phyloP scores from a whole-genome alignment of 176 grass and related monocot genomes.

The Cocos nucifera region DNA sequence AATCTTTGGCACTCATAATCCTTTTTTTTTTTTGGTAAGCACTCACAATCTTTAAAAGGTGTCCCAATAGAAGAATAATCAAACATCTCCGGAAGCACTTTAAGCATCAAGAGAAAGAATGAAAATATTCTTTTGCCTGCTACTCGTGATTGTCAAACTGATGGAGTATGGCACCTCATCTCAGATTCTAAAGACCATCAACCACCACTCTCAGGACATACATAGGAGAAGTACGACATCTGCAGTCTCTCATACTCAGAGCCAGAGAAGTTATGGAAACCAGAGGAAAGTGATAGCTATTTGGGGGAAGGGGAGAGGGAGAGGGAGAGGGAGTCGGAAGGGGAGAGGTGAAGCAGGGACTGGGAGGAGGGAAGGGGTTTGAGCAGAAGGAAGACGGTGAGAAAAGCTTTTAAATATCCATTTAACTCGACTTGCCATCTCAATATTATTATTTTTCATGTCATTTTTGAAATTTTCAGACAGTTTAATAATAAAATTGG shows the following conservation, averaged over 20 bases:
- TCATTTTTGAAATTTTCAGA: no score
- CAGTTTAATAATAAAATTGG: no score
- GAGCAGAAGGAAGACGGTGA: no score
- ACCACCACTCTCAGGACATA: slow-evolving; percentile 20
- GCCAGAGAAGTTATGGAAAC: slow-evolving; percentile 29
- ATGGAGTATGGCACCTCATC: slow-evolving; percentile 4
- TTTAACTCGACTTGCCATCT: no score
- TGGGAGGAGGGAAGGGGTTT: no score
- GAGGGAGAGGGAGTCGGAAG: no score
- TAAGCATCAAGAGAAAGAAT: slow-evolving; percentile 24
- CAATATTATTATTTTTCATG: no score
- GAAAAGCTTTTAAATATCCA: no score
- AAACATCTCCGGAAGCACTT: slow-evolving; percentile 29
- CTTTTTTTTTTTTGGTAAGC: no score
- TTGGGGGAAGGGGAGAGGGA: no score
- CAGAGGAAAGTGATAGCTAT: background rate
- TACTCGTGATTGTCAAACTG: slow-evolving; percentile 22
- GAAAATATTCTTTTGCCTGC: slow-evolving; percentile 24
- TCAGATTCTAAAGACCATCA: slow-evolving; percentile 33
- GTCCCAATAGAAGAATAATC: slow-evolving; percentile 36
- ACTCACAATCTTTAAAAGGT: slow-evolving; percentile 22
- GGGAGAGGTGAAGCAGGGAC: no score
- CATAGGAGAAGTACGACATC: slow-evolving; percentile 22
- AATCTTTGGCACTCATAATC: slow-evolving; percentile 26
- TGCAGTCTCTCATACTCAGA: slow-evolving; percentile 33